These are phyloP conservation scores for Ascochyta fabae DNA, from an alignment of 2,329 filamentous ascomycete species.

Conservation along the genomic window DNA sequence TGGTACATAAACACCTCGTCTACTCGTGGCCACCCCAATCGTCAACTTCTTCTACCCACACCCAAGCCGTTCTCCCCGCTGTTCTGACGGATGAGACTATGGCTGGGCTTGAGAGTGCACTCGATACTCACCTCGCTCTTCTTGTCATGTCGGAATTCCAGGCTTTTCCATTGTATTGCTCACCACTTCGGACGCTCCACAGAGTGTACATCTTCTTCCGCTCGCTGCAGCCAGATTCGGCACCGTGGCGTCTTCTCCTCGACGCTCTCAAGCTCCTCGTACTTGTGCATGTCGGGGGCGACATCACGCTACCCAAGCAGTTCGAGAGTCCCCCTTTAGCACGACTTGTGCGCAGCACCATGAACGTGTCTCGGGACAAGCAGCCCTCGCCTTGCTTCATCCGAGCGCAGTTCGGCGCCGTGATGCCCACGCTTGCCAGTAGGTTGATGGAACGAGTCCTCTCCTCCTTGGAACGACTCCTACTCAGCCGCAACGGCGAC, in stretches of 20 bases:
- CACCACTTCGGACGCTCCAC: slow-evolving; percentile 41
- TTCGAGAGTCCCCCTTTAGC: slow-evolving; percentile 21
- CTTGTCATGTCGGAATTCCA: slow-evolving; percentile 44
- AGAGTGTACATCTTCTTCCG: slow-evolving; percentile 45
- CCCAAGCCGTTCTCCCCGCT: slow-evolving; percentile 46
- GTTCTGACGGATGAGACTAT: slow-evolving; percentile 33
- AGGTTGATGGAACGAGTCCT: slow-evolving; percentile 44
- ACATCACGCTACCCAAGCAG: slow-evolving; percentile 39
- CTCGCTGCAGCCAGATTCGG: slow-evolving; percentile 22
- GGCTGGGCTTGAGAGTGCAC: slow-evolving; percentile 23
- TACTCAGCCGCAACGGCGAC: slow-evolving; percentile 36
- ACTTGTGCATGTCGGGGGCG: slow-evolving; percentile 49
- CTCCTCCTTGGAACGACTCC: slow-evolving; percentile 37
- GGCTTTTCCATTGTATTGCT: slow-evolving; percentile 45
- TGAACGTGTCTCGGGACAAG: slow-evolving; percentile 18
- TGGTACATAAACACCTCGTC: slow-evolving; percentile 45
- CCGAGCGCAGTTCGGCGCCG: slow-evolving; percentile 46
- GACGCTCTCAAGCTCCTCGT: slow-evolving; percentile 48
- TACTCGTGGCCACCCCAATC: slow-evolving; percentile 46
- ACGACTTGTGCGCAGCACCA: slow-evolving; percentile 29
- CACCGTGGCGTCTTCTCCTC: slow-evolving; percentile 34
- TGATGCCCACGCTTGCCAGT: slow-evolving; percentile 44
- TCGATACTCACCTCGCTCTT: slow-evolving; percentile 42
- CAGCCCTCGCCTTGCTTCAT: slow-evolving; percentile 49
- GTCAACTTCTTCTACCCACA: slow-evolving; percentile 20